Evolutionary conservation across 2,329 filamentous ascomycete species (phyloP), one percentile per base, ranked within the genome.

Genomic region (Nemania sp.): DNA sequence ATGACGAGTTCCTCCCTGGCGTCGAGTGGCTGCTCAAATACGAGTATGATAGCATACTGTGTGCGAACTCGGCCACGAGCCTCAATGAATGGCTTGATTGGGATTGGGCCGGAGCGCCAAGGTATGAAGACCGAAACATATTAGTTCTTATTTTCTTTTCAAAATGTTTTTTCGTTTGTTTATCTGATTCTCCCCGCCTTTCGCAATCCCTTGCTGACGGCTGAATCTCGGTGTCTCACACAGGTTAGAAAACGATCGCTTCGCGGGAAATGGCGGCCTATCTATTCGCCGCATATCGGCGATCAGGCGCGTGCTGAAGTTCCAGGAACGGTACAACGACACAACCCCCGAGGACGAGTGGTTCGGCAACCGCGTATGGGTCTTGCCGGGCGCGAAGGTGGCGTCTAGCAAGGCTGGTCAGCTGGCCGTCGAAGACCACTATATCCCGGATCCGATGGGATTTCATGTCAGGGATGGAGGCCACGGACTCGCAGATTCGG

Each of bases 21-120:
- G 84, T 83, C 38, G 85, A 88, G 75, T 87, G 84, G 84, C 75
- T 88, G 27, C 78, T 88, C 61, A 84, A 84, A 72, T 88, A 83
- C 71, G 85, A 88, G 70, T 79, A 81, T n/a, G 86, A 88, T 73
- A 86, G 83, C 72, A 86, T 88, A 53, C 76, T 88, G 53, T 88
- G 86, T 71, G 82, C 85, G 63, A 87, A 87, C 73, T 85, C 85
- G 11, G 78, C 79, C n/a, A 79, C 74, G 45, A 84, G 83, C 68
- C 74, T 88, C 45, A 83, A 88, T 70, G 83, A 87, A 5, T 88
- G 84, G 84, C 77, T 88, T 10, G 75, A 80, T n/a, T 87, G 82
- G 79, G 82, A 83, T 70, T 88, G 86, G 85, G 84, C 85, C 24
- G 86, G 86, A 5, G 83, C 85, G 4, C 81, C 84, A 18, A 82